Percentiles rank a stretch among this genome's conserved stretches.
Evolutionary conservation across 768 basidiomycete species (phyloP).

Genomic region (Suillus variegatus): DNA sequence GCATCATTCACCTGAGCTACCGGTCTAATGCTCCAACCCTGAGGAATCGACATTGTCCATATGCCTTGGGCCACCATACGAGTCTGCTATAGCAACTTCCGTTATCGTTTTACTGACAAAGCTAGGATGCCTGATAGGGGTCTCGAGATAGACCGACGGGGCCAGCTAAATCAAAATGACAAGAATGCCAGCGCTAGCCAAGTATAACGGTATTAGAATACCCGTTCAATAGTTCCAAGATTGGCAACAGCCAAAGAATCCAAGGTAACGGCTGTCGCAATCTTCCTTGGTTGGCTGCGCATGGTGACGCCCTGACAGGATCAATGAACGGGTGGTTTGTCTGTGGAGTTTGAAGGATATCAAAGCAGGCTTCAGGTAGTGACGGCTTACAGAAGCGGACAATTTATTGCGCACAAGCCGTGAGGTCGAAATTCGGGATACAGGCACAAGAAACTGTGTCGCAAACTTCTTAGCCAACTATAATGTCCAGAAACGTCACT

Average conservation of each 20-base stretch:
- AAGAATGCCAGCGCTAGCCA: no score
- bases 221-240: background rate
- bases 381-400: background rate
- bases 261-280: background rate
- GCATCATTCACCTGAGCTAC: background rate
- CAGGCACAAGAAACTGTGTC: background rate
- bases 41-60: background rate
- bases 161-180: no score
- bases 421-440: background rate
- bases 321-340: background rate
- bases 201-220: no score
- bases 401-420: no score
- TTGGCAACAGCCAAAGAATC: background rate
- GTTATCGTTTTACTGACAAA: no score
- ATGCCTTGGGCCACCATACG: background rate
- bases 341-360: background rate
- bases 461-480: background rate
- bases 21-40: background rate
- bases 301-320: background rate
- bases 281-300: background rate
- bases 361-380: background rate
- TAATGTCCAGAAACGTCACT: background rate
- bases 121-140: no score
- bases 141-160: no score
- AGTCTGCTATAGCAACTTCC: no score